A percentile compares a stretch with the other conserved stretches of the same genome.
These are phyloP conservation scores for Glycine latifolia DNA, from an alignment of 306 rosid species.

Conservation along the genomic window DNA sequence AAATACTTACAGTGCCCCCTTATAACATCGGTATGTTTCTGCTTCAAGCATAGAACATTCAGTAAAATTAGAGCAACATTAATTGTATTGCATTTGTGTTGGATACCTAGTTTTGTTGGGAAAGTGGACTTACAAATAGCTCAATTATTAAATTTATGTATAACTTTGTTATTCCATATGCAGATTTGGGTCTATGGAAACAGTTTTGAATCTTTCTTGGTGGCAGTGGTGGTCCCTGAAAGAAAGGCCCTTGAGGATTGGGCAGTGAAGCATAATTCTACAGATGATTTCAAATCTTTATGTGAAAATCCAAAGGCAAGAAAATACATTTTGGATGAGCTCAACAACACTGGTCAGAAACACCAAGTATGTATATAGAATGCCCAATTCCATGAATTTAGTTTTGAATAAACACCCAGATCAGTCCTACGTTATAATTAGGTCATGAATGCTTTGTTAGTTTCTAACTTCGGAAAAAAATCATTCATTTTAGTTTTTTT, in stretches of 20 bases:
- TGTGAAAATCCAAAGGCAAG: slow-evolving; percentile 74
- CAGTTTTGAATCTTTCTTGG: slow-evolving; percentile 96
- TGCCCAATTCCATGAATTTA: slow-evolving; percentile 27
- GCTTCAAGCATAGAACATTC: slow-evolving; percentile 28
- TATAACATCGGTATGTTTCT: too few relatives aligned
- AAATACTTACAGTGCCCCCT: too few relatives aligned
- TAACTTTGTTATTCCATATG: slow-evolving; percentile 32
- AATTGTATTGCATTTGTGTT: slow-evolving; percentile 16
- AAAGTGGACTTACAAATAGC: slow-evolving; percentile 4
- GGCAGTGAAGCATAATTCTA: slow-evolving; percentile 64
- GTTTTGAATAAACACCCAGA: neutral
- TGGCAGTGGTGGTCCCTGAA: slow-evolving; percentile 91
- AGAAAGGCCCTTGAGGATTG: slow-evolving; percentile 77
- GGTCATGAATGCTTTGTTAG: neutral
- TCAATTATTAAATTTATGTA: slow-evolving; percentile 1
- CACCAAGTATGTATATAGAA: slow-evolving; percentile 63
- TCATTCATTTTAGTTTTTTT: neutral
- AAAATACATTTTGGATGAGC: slow-evolving; percentile 84
- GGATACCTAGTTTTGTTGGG: neutral
- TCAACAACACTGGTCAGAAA: slow-evolving; percentile 74
- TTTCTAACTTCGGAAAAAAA: too few relatives aligned
- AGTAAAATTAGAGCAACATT: slow-evolving; percentile 1
- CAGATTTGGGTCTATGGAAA: too few relatives aligned
- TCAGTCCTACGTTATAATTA: neutral
- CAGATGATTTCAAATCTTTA: slow-evolving; percentile 72